Evolutionary conservation across 495 filamentous ascomycete species (phyloP).

Genomic region (Podospora bellae-mahoneyi): DNA sequence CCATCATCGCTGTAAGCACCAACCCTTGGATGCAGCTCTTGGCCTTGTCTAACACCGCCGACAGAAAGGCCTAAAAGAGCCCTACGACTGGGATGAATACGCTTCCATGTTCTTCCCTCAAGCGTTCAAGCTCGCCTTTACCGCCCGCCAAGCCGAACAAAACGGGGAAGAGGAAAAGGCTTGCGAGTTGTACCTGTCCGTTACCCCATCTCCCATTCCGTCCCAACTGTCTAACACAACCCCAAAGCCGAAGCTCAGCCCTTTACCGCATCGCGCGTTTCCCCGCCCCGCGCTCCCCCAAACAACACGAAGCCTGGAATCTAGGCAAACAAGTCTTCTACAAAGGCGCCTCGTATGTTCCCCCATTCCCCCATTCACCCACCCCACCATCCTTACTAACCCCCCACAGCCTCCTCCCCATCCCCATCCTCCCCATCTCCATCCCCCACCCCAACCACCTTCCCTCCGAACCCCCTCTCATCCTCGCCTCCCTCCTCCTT

Average conservation of each 20-base stretch:
- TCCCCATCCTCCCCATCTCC: constrained; percentile 51
- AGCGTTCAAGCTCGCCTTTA: constrained; percentile 49
- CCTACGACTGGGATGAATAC: constrained; percentile 58
- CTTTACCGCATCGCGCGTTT: constrained; percentile 71
- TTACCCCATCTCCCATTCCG: neutral
- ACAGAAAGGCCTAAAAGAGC: constrained; percentile 31
- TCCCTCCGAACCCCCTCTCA: constrained; percentile 28
- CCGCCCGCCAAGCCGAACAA: constrained; percentile 47
- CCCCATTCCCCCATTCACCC: constrained; percentile 54
- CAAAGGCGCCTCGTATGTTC: constrained; percentile 32
- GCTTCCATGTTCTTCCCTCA: constrained; percentile 59
- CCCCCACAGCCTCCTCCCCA: constrained; percentile 26
- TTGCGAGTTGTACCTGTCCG: constrained; percentile 53
- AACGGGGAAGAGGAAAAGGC: constrained; percentile 46
- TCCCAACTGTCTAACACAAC: neutral
- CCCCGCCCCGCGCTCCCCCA: constrained; percentile 39
- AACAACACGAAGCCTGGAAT: constrained; percentile 57
- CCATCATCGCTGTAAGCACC: constrained; percentile 39
- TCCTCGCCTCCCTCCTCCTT: constrained; percentile 59
- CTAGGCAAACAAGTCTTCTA: constrained; percentile 52
- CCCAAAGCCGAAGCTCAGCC: constrained; percentile 51
- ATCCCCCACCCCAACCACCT: constrained; percentile 54
- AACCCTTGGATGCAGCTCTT: neutral
- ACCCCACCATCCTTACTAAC: constrained; percentile 44
- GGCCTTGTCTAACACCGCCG: neutral